Conservation (phyloP, 495 filamentous ascomycete species). For the Daldinia decipiens region DNA sequence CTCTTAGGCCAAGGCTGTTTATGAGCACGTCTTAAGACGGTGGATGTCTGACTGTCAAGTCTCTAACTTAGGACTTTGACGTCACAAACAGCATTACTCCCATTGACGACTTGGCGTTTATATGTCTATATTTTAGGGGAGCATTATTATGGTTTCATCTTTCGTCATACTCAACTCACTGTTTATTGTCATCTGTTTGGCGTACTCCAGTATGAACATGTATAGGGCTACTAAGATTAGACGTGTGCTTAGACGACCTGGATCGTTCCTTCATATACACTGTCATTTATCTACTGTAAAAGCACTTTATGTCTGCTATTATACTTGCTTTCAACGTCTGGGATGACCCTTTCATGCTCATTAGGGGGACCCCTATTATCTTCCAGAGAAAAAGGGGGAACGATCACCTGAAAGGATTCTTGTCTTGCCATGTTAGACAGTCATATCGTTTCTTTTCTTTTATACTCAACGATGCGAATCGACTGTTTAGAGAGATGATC, state of each 20-base stretch:
- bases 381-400: not conserved
- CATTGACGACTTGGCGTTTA: slow-evolving; percentile 11
- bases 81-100: slow-evolving; percentile 11
- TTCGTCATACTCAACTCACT: not conserved
- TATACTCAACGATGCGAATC: not conserved
- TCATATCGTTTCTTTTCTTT: not conserved
- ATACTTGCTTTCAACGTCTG: not conserved
- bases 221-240: not conserved
- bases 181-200: slow-evolving; percentile 7
- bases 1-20: not conserved
- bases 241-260: not conserved
- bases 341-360: not conserved
- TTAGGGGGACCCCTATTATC: not conserved
- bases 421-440: not conserved
- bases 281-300: not conserved
- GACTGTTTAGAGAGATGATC: no score
- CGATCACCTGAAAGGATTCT: not conserved
- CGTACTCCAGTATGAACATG: not conserved
- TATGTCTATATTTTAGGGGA: slow-evolving; percentile 13
- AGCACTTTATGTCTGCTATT: no score
- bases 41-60: not conserved
- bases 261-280: no score
- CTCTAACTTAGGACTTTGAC: not conserved
- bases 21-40: slow-evolving; percentile 10
- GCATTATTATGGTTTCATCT: not conserved